Base-by-base conservation (phyloP, 768 basidiomycete species). In the Amanita phalloides region DNA sequence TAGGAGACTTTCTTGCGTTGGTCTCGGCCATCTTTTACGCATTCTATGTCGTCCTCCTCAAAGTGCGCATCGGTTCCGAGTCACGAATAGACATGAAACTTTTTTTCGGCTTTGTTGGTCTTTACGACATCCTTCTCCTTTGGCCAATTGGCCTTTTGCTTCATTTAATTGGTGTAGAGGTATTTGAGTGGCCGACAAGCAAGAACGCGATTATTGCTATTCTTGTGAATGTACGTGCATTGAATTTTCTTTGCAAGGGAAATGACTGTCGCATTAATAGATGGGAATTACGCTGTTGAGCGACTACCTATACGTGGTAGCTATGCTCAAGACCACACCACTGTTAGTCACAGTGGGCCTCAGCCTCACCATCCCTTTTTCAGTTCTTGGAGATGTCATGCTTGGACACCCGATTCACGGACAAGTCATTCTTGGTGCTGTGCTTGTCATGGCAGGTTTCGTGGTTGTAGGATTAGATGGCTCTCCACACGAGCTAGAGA, bases 261-360 rank as follows among this genome's bases (percentile, higher is more conserved):
- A 26, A 10, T 45, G 11, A 45, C 7, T 39, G 28, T 48, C 11
- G 13, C 33, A 30, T 45, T 25, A 39, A 26, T 39, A 95, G 84
- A 92, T 91, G 87, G 68, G 70, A 30, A 90, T 94, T 59, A 91
- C 90, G 0, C 67, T 88, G 30, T 80, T 78, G 7, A 89, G 86
- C 54, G 92, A 96, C 67, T 95, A 86, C 62, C 62, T 92, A 43
- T 91, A 91, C 62, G 81, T 90, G 26, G 62, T 90, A 17, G 87
- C 93, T 2, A 95, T 97, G 92, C 79, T 99, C 56, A 95, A 94
- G 70, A 99, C 95, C 6, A 93, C 93, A 1, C 94, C 94, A 0
- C 70, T 94, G 10, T 90, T 96, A 17, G 94, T 88, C 14, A 98
- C 95, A 0, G 73, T 97, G 50, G 95, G 95, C 25, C 75, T 98